These are phyloP conservation scores for Eucalyptus erythrocorys DNA, from an alignment of 345 rosid genomes.

Conservation along the genomic window DNA sequence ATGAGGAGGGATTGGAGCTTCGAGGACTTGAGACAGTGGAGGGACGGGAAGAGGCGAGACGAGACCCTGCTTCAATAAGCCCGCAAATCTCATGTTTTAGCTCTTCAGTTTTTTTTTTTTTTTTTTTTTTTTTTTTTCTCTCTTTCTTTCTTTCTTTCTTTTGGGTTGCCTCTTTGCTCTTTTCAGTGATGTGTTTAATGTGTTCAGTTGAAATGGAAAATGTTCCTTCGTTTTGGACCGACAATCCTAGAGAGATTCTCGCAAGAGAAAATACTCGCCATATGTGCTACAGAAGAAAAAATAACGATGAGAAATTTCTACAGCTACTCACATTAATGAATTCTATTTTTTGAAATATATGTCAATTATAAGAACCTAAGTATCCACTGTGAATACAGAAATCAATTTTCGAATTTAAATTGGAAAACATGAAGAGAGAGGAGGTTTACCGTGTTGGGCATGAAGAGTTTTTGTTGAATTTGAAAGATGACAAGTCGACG, in stretches of 20 bases:
- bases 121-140: too few relatives aligned
- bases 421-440: not conserved
- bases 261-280: not conserved
- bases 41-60: not conserved
- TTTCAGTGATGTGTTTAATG: not conserved
- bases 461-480: not conserved
- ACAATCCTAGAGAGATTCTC: not conserved
- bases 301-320: not conserved
- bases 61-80: not conserved
- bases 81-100: not conserved
- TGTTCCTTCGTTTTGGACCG: not conserved
- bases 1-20: slow-evolving; percentile 6
- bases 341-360: not conserved
- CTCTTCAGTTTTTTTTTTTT: not conserved
- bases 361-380: not conserved
- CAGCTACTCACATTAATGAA: not conserved
- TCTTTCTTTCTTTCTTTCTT: too few relatives aligned
- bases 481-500: not conserved
- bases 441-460: not conserved
- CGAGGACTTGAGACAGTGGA: not conserved
- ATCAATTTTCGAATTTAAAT: not conserved
- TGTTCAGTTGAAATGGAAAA: not conserved
- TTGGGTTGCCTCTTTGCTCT: not conserved
- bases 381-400: not conserved
- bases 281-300: not conserved